phyloP scores from a whole-genome alignment of 768 basidiomycete species.

The Tylopilus intermedius region DNA sequence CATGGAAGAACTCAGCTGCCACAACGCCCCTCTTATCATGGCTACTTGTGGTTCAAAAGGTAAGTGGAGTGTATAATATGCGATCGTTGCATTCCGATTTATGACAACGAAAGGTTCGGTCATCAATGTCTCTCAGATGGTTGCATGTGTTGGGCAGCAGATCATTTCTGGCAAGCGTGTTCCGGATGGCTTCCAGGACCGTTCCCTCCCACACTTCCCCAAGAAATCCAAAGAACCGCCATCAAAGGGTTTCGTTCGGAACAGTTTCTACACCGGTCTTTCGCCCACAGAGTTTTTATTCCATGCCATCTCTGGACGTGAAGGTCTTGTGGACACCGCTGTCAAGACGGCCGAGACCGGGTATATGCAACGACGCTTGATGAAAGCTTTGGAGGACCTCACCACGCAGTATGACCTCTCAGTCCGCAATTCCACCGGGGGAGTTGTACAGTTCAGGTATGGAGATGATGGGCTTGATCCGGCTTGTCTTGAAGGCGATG shows the following conservation, averaged over 20 bases:
- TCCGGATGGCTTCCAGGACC: conserved; percentile 97
- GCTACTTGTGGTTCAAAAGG: conserved; percentile 99
- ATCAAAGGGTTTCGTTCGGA: conserved; percentile 96
- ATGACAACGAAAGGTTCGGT: conserved; percentile 70
- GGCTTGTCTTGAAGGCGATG: conserved; percentile 92
- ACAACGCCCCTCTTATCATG: conserved; percentile 98
- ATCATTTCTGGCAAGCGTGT: conserved; percentile 98
- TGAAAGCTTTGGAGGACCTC: conserved; percentile 98
- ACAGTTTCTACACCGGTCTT: conserved; percentile 92
- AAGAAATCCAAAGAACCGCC: conserved; percentile 96
- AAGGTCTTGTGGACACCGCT: conserved; percentile 97
- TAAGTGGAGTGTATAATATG: conserved; percentile 26
- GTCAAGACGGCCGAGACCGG: conserved; percentile 99
- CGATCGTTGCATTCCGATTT: background rate
- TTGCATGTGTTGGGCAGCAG: conserved; percentile 99
- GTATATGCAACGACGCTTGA: conserved; percentile 97
- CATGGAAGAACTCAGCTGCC: conserved; percentile 95
- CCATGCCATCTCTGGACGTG: conserved; percentile 97
- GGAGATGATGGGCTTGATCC: conserved; percentile 98
- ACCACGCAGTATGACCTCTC: conserved; percentile 95
- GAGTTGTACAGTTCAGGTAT: conserved; percentile 94
- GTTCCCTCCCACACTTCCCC: conserved; percentile 96
- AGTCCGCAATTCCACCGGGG: conserved; percentile 90
- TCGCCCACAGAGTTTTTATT: conserved; percentile 94
- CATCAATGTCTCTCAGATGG: conserved; percentile 99